Evolutionary conservation across 1,139 yeast genomes (phyloP).

Genomic region (Kluyveromyces marxianus): DNA sequence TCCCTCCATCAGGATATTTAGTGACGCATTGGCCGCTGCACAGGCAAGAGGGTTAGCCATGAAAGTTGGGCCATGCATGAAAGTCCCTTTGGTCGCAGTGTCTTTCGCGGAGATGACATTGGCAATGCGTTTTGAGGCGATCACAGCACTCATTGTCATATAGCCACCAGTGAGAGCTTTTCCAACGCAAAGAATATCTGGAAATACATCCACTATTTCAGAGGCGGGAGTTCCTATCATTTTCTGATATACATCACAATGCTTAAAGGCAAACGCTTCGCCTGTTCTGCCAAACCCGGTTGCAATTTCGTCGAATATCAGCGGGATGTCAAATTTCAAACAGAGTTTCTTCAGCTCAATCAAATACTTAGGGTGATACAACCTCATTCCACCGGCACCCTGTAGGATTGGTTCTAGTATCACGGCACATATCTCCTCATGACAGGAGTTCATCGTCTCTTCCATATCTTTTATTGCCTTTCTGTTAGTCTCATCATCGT

Average conservation of each 20-base stretch:
- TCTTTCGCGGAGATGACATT: conserved; percentile 11
- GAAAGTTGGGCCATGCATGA: conserved; percentile 34
- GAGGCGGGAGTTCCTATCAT: conserved; percentile 8
- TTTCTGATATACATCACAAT: conserved; percentile 15
- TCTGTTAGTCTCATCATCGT: conserved; percentile 15
- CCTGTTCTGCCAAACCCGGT: conserved; percentile 33
- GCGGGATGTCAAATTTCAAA: conserved; percentile 25
- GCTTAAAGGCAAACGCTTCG: conserved; percentile 29
- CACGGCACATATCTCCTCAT: conserved; percentile 30
- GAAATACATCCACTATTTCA: conserved; percentile 22
- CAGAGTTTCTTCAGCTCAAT: conserved; percentile 30
- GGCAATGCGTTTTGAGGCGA: conserved; percentile 21
- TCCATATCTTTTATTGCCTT: conserved; percentile 19
- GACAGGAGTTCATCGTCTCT: conserved; percentile 20
- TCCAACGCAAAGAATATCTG: conserved; percentile 29
- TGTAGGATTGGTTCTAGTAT: conserved; percentile 33
- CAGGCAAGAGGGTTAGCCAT: conserved; percentile 35
- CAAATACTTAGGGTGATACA: conserved; percentile 29
- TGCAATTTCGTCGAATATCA: conserved; percentile 32
- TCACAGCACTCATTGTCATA: conserved; percentile 29
- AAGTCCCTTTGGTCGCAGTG: conserved; percentile 17
- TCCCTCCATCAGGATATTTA: conserved; percentile 26
- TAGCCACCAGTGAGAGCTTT: conserved; percentile 31
- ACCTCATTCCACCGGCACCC: conserved; percentile 35
- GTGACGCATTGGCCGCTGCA: conserved; percentile 29